phyloP scores from a whole-genome alignment of 148 eudicot species.

The Simmondsia chinensis region DNA sequence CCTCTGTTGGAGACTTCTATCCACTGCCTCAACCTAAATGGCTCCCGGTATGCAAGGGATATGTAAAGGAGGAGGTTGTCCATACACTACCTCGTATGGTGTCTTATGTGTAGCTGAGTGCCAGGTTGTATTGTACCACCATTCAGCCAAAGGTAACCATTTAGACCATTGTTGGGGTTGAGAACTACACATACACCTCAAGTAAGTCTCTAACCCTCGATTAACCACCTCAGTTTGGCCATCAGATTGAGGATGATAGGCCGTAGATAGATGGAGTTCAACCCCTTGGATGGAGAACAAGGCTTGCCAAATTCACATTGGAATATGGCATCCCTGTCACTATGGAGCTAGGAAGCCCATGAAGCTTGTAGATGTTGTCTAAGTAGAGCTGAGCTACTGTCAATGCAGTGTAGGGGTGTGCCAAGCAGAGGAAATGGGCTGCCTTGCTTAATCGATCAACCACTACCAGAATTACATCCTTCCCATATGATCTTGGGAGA shows the following conservation, averaged over 20 bases:
- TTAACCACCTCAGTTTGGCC: slow-evolving; percentile 4
- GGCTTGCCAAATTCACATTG: not conserved
- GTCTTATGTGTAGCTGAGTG: not conserved
- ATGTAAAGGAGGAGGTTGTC: not conserved
- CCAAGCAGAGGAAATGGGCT: no score
- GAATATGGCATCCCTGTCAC: not conserved
- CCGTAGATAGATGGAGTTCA: not conserved
- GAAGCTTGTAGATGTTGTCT: not conserved
- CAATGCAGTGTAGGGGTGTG: no score
- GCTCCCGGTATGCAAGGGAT: not conserved
- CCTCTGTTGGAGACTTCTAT: not conserved
- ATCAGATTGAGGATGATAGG: slow-evolving; percentile 8
- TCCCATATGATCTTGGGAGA: not conserved
- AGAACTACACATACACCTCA: not conserved
- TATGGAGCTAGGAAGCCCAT: not conserved
- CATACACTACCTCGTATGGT: slow-evolving; percentile 2
- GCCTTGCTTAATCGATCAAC: no score
- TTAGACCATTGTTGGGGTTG: not conserved
- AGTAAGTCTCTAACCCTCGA: not conserved
- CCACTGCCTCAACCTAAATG: not conserved
- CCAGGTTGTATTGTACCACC: slow-evolving; percentile 1
- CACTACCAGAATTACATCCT: not conserved
- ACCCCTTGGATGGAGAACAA: not conserved
- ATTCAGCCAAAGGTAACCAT: not conserved
- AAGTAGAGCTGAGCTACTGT: no score